phyloP scores from a whole-genome alignment of 257 asterid species.

The Voacanga thouarsii region DNA sequence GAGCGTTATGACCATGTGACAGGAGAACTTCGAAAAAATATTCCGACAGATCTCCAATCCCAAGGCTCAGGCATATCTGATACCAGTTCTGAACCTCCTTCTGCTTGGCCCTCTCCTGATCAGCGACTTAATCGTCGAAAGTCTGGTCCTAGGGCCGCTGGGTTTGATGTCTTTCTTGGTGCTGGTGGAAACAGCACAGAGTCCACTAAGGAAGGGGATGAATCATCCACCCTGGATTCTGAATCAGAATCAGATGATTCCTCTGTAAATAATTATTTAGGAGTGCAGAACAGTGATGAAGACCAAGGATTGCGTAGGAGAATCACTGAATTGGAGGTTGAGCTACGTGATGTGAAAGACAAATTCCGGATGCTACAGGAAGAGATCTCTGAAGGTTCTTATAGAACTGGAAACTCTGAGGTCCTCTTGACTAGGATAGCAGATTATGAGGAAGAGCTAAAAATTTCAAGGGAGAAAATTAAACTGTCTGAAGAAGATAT shows the following conservation, averaged over 20 bases:
- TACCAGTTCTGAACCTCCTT: conserved; percentile 63
- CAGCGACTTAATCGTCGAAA: conserved; percentile 39
- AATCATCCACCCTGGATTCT: conserved; percentile 64
- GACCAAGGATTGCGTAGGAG: conserved; percentile 48
- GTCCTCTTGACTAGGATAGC: conserved; percentile 37
- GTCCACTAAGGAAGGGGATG: conserved; percentile 66
- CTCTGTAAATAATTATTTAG: conserved; percentile 59
- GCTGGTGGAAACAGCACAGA: conserved; percentile 53
- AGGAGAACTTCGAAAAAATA: conserved; percentile 61
- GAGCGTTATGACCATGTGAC: conserved; percentile 80
- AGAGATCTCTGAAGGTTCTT: conserved; percentile 25
- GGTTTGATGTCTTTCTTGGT: conserved; percentile 73
- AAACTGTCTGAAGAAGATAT: conserved; percentile 58
- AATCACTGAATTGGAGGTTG: conserved; percentile 57
- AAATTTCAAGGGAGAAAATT: conserved; percentile 46
- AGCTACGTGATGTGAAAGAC: conserved; percentile 60
- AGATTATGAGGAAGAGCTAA: conserved; percentile 61
- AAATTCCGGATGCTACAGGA: conserved; percentile 42
- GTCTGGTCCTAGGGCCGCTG: conserved; percentile 83
- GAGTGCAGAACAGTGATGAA: conserved; percentile 41
- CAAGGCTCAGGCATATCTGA: conserved; percentile 85
- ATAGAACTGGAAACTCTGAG: conserved; percentile 27
- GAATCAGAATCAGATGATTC: conserved; percentile 87
- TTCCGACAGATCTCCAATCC: conserved; percentile 86
- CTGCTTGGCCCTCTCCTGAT: conserved; percentile 46